Evolutionary conservation across 164 flowering plant species (phyloP), one percentile per base, ranked within the genome.

Genomic region (Sedum album): DNA sequence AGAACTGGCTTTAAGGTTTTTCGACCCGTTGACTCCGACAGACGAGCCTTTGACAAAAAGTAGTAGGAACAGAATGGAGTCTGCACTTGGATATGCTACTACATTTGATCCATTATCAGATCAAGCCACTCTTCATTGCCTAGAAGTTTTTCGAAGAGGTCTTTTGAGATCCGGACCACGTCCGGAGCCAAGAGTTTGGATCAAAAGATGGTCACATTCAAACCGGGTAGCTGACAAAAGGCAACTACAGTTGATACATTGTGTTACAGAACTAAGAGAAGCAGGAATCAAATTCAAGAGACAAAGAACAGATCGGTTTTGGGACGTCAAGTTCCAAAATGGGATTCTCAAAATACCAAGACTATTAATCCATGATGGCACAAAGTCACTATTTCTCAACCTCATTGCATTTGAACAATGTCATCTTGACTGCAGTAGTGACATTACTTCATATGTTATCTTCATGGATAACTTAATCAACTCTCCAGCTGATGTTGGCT

Each of bases 401-500:
- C 85, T 90, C 15, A 89, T 93, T 6, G 92, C 97, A 0, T 86
- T 84, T 30, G 98, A 93, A 75, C 96, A 89, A 70, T 87, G 92
- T 61, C 96, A 90, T 68, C 72, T 89, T 25, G 96, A 90, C 65
- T 83, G 96, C 82, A 76, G 81, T 72, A 93, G 86, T 49, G 92
- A 85, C 72, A 85, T 93, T 36, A 93, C 96, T 2, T 82, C 97
- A 2, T 90, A 89, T 65, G 86, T 90, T 21, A 78, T 93, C 28
- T 93, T 90, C 82, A 82, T 90, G 96, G 96, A 93, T 71, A 88
- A 89, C 68, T 71, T 93, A 73, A 93, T 90, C 11, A 83, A 93
- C 75, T 84, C 89, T 0, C 84, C 90, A 0, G 84, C 81, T 26
- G 98, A 93, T 68, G 96, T 93, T 25, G 83, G 83, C 0, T 82